Evolutionary conservation across 2,329 filamentous ascomycete genomes (phyloP).

Genomic region (Stagonosporopsis rhizophila): DNA sequence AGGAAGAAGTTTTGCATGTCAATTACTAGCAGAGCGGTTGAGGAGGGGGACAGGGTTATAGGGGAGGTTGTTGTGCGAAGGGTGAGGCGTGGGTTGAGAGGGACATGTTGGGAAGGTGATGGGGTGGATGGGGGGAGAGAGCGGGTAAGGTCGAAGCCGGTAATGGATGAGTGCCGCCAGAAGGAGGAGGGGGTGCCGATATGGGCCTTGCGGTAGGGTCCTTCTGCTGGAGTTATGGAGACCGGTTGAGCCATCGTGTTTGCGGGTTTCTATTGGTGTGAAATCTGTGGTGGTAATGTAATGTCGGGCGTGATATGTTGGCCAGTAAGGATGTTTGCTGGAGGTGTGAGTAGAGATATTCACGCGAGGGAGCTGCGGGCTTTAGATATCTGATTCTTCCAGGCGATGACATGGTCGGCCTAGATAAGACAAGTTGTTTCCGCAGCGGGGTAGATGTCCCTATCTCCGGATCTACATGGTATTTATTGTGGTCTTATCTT

Average conservation of each 20-base stretch:
- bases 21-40: constrained; percentile 51
- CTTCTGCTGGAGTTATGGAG: background rate
- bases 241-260: background rate
- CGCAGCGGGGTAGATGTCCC: constrained; percentile 24
- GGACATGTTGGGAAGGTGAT: no score
- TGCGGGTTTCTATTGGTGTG: background rate
- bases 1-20: constrained; percentile 57
- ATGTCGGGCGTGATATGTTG: background rate
- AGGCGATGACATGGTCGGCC: background rate
- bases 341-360: background rate
- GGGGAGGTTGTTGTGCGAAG: constrained; percentile 36
- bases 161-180: constrained; percentile 54
- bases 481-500: background rate
- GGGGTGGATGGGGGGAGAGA: constrained; percentile 6
- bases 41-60: constrained; percentile 45
- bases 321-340: no score
- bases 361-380: background rate
- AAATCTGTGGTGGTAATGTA: background rate
- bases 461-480: constrained; percentile 15
- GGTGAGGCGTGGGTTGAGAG: constrained; percentile 29
- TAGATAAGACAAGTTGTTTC: constrained; percentile 22
- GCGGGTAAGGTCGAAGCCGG: constrained; percentile 58
- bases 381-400: background rate
- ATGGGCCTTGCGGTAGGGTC: constrained; percentile 41
- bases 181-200: constrained; percentile 54